Percentiles rank a stretch among this genome's conserved stretches.
These are phyloP conservation scores for Calocybe gambosa DNA, from an alignment of 1,284 basidiomycete genomes.

Conservation along the genomic window DNA sequence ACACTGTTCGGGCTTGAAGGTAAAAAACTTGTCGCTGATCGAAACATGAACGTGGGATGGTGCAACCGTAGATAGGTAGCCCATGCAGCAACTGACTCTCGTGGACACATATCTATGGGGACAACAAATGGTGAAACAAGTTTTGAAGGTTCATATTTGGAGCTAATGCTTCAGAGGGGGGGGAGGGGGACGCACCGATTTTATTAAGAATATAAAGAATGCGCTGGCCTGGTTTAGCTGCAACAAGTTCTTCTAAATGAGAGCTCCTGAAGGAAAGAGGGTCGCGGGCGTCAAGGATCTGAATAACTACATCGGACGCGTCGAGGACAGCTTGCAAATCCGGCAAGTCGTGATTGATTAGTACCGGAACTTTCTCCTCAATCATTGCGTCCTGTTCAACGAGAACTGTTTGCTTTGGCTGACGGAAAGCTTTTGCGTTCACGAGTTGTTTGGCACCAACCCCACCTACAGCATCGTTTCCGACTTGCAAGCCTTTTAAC, in stretches of 20 bases:
- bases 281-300: conserved; percentile 85
- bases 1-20: conserved; percentile 31
- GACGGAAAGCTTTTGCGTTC: conserved; percentile 27
- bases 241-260: conserved; percentile 56
- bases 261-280: conserved; percentile 65
- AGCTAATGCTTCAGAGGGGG: neutral
- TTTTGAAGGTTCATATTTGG: neutral
- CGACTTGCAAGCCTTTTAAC: conserved; percentile 28
- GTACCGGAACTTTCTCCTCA: conserved; percentile 49
- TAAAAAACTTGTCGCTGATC: conserved; percentile 66
- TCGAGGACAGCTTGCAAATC: conserved; percentile 72
- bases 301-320: conserved; percentile 77
- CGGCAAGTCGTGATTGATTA: conserved; percentile 65
- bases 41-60: conserved; percentile 77
- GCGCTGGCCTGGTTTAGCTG: conserved; percentile 41
- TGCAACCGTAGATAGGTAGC: conserved; percentile 59
- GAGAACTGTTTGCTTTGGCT: conserved; percentile 20
- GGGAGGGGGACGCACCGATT: conserved; percentile 53
- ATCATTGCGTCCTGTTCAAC: conserved; percentile 30
- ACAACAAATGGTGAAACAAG: conserved; percentile 2
- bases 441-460: conserved; percentile 34
- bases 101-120: conserved; percentile 72
- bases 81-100: conserved; percentile 79
- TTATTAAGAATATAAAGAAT: conserved; percentile 81
- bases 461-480: conserved; percentile 37